These are phyloP conservation scores for Pulveroboletus frians DNA, from an alignment of 768 basidiomycete genomes.

Conservation along the genomic window DNA sequence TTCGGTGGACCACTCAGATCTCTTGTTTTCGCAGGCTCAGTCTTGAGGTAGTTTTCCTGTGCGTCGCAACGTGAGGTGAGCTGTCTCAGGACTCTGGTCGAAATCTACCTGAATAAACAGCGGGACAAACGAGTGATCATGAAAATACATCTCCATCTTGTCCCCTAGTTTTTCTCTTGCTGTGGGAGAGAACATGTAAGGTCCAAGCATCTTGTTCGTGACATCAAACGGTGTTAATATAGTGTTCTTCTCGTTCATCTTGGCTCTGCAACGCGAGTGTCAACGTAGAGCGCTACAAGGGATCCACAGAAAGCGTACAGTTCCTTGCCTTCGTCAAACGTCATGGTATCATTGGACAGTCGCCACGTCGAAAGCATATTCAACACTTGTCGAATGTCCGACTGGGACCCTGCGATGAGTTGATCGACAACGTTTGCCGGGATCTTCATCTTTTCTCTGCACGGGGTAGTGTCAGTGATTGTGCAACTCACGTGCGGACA, in stretches of 20 bases:
- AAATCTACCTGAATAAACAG: slow-evolving; percentile 82
- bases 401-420: slow-evolving; percentile 81
- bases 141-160: slow-evolving; percentile 96
- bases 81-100: not conserved
- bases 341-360: slow-evolving; percentile 72
- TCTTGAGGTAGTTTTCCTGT: slow-evolving; percentile 90
- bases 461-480: not conserved
- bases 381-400: slow-evolving; percentile 94
- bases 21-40: slow-evolving; percentile 58
- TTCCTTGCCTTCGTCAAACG: slow-evolving; percentile 88
- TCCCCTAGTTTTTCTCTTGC: slow-evolving; percentile 78
- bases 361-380: slow-evolving; percentile 99
- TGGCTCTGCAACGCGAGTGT: slow-evolving; percentile 47
- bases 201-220: slow-evolving; percentile 83
- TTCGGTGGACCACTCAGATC: slow-evolving; percentile 59
- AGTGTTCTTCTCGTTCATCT: slow-evolving; percentile 88
- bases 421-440: slow-evolving; percentile 89
- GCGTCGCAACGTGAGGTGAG: slow-evolving; percentile 25
- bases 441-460: slow-evolving; percentile 90
- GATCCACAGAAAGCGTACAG: slow-evolving; percentile 50
- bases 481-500: too few species aligned
- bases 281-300: not conserved
- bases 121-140: slow-evolving; percentile 91
- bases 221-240: slow-evolving; percentile 92
- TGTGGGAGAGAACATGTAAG: slow-evolving; percentile 83